Percentiles rank a stretch among this genome's conserved stretches.
Conservation (phyloP, 306 rosid genomes). For the Vigna mungo region DNA sequence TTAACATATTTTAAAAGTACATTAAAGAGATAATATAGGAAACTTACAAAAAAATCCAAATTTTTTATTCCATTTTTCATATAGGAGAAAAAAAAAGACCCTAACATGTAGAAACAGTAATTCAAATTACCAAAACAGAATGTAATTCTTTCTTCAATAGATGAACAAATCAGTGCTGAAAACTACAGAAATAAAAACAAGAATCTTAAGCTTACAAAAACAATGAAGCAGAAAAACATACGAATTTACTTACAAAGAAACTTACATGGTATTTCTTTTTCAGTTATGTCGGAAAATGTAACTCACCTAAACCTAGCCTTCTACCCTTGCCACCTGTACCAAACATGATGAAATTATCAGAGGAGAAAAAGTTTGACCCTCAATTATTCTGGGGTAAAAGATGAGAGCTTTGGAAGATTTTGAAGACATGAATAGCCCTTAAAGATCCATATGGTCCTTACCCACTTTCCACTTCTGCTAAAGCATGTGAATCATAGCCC, state of each 20-base stretch:
- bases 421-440: neutral
- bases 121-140: neutral
- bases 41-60: too few relatives aligned
- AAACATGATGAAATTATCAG: neutral
- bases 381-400: neutral
- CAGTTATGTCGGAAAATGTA: neutral
- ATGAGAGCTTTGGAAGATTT: slow-evolving; percentile 7
- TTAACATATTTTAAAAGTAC: too few relatives aligned
- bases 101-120: neutral
- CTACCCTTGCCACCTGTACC: slow-evolving; percentile 26
- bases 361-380: slow-evolving; percentile 29
- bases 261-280: too few relatives aligned
- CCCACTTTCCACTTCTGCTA: slow-evolving; percentile 21
- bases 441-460: slow-evolving; percentile 28
- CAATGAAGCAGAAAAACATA: too few relatives aligned
- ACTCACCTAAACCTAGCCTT: neutral
- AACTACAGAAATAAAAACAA: too few relatives aligned
- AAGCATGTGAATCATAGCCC: slow-evolving; percentile 38
- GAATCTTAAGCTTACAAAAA: too few relatives aligned
- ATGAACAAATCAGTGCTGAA: too few relatives aligned
- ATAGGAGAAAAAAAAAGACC: neutral
- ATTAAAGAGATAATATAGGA: too few relatives aligned
- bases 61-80: neutral
- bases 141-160: neutral
- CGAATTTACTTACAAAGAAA: too few relatives aligned